Base-by-base conservation (phyloP, 2,329 filamentous ascomycete species). In the Xylariales sp. region DNA sequence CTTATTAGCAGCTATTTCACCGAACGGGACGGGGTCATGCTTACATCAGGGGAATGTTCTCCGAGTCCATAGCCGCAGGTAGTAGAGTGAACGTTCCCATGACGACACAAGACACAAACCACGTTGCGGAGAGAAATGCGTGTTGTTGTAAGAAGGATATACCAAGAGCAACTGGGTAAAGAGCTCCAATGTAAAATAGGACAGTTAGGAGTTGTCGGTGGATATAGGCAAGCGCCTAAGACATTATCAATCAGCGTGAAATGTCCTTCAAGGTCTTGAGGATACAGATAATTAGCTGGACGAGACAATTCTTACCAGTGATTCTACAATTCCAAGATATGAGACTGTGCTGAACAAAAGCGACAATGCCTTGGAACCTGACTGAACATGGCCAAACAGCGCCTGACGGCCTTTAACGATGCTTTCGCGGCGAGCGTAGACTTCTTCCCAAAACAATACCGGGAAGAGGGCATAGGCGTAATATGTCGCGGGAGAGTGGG, bases 371-470 rank as follows among this genome's bases (percentile, higher is more conserved):
- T 76, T 78, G 16, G 72, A 66, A 19, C 74, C 64, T 0, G 83
- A 81, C 38, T 74, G 69, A 29, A 90, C 65, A 48, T 90, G 75
- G 1, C 77, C 73, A 47, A 95, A 81, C 7, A 97, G 66, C 34
- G 77, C 71, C 45, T 72, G 74, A 36, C 75, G 71, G 4, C 89
- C 90, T 44, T 81, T 74, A 5, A 65, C 54, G 11, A 96, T 61
- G 29, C 86, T 86, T 31, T 74, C 70, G 40, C 89, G 76, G 19
- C 85, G 79, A 4, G 87, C 86, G 60, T 84, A 91, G 0, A 96
- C 87, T 54, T 96, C 90, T 61, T 96, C 91, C 93, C 93, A 98
- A 66, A 98, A 97, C 40, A 88, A 76, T 3, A 95, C 81, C 0
- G 93, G 93, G 60, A 98, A 98, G 51, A 94, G 77, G 1, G 84